Evolutionary conservation across 2,329 filamentous ascomycete genomes (phyloP).

Genomic region (Aschersonia sp.): DNA sequence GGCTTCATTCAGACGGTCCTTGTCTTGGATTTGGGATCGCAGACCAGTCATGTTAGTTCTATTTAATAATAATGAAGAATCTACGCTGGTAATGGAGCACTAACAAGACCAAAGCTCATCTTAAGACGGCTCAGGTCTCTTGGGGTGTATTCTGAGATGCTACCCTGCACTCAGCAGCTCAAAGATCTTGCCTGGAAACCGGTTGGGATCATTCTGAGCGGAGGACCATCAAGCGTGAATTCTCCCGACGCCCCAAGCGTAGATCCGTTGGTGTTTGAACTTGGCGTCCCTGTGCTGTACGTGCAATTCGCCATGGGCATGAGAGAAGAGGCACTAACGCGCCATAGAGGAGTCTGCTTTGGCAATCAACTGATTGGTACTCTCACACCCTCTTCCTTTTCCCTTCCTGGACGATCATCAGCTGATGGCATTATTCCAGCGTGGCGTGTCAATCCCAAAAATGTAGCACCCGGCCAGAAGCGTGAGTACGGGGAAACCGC

Average conservation of each 20-base stretch:
- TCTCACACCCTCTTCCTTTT: too few species aligned
- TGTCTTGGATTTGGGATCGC: constrained; percentile 47
- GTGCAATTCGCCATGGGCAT: neutral
- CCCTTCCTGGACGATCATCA: neutral
- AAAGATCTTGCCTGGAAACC: constrained; percentile 64
- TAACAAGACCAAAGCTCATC: constrained; percentile 31
- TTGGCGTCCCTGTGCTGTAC: constrained; percentile 17
- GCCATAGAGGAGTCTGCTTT: constrained; percentile 38
- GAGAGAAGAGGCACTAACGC: neutral
- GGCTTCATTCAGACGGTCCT: constrained; percentile 41
- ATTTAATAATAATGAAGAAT: neutral
- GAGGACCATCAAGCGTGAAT: constrained; percentile 52
- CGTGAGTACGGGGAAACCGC: constrained; percentile 40
- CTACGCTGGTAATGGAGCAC: neutral
- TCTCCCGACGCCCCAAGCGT: constrained; percentile 32
- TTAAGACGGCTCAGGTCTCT: constrained; percentile 52
- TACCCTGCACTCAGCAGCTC: constrained; percentile 73
- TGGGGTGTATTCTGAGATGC: constrained; percentile 59
- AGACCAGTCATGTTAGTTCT: constrained; percentile 37
- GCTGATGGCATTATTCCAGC: neutral
- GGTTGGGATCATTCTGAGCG: constrained; percentile 54
- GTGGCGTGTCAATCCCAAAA: neutral
- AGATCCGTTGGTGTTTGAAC: constrained; percentile 35
- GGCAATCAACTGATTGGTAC: constrained; percentile 28
- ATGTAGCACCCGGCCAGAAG: constrained; percentile 1